Evolutionary conservation across 805 yeast genomes (phyloP).

Genomic region (Lachancea sp.): DNA sequence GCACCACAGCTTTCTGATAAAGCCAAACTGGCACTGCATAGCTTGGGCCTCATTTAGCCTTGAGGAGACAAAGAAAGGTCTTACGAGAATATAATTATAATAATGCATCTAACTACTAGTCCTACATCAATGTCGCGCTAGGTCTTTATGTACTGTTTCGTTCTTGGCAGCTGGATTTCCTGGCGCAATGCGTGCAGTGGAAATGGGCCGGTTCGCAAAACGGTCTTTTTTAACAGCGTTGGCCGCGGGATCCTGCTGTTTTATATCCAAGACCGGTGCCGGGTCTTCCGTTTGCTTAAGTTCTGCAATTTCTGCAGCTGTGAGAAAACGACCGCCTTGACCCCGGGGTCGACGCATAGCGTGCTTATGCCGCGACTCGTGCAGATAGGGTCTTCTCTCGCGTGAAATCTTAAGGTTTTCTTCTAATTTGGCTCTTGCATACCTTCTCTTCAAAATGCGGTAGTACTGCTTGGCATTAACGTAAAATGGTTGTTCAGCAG

Average conservation of each 20-base stretch:
- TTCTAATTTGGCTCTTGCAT: conserved; percentile 89
- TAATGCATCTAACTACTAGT: neutral
- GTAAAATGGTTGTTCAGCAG: conserved; percentile 82
- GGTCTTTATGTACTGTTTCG: neutral
- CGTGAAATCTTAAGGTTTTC: conserved; percentile 81
- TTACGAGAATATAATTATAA: neutral
- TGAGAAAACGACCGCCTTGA: conserved; percentile 94
- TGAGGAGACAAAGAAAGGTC: neutral
- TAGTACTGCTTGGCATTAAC: conserved; percentile 98
- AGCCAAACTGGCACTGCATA: conserved; percentile 21
- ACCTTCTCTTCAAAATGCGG: conserved; percentile 83
- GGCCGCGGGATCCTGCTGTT: conserved; percentile 6
- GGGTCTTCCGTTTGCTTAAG: conserved; percentile 34
- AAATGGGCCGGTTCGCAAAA: neutral
- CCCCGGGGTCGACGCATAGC: conserved; percentile 99
- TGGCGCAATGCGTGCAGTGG: neutral
- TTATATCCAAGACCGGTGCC: neutral
- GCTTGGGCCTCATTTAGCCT: conserved; percentile 4
- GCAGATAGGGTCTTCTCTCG: conserved; percentile 88
- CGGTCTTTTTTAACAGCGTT: neutral
- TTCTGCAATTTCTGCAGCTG: conserved; percentile 78
- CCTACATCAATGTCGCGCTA: conserved; percentile 3
- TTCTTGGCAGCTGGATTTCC: neutral
- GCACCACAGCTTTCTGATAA: conserved; percentile 27
- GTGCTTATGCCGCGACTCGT: conserved; percentile 95